Evolutionary conservation across 2,329 filamentous ascomycete species (phyloP).

Genomic region (Cercospora berteroae): DNA sequence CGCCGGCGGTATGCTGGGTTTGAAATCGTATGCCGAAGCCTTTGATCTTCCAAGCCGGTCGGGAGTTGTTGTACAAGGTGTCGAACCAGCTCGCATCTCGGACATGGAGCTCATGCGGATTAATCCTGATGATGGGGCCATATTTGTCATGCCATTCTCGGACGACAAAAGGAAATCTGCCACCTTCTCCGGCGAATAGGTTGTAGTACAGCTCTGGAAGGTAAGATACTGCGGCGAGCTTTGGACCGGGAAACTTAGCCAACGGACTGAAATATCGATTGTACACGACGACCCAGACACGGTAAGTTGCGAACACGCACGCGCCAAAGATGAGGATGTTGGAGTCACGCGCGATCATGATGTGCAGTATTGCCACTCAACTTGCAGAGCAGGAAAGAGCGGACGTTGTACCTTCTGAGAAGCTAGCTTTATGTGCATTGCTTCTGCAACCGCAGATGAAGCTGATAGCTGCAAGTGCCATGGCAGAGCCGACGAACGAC

Average conservation of each 20-base stretch:
- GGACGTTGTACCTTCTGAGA: not conserved
- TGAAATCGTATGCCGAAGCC: not conserved
- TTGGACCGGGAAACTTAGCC: slow-evolving; percentile 39
- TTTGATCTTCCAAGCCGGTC: slow-evolving; percentile 13
- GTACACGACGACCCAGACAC: slow-evolving; percentile 19
- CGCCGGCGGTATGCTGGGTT: not conserved
- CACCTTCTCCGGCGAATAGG: slow-evolving; percentile 16
- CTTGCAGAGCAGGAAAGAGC: not conserved
- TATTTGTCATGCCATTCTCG: slow-evolving; percentile 17
- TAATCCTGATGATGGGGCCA: slow-evolving; percentile 40
- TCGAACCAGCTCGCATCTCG: slow-evolving; percentile 38
- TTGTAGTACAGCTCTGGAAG: slow-evolving; percentile 42
- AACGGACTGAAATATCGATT: slow-evolving; percentile 38
- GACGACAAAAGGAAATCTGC: slow-evolving; percentile 13
- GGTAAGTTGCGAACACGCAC: slow-evolving; percentile 7
- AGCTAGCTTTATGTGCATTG: not conserved
- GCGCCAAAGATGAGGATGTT: not conserved
- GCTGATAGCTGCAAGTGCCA: not conserved
- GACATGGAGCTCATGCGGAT: slow-evolving; percentile 40
- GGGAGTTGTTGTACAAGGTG: slow-evolving; percentile 33
- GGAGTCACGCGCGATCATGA: not conserved
- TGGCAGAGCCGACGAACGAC: not conserved
- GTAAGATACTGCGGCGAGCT: slow-evolving; percentile 38
- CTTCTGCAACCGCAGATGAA: not conserved
- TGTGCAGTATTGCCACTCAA: not conserved